phyloP scores from a whole-genome alignment of 2,329 filamentous ascomycete genomes.

The Xylariaceae sp. region DNA sequence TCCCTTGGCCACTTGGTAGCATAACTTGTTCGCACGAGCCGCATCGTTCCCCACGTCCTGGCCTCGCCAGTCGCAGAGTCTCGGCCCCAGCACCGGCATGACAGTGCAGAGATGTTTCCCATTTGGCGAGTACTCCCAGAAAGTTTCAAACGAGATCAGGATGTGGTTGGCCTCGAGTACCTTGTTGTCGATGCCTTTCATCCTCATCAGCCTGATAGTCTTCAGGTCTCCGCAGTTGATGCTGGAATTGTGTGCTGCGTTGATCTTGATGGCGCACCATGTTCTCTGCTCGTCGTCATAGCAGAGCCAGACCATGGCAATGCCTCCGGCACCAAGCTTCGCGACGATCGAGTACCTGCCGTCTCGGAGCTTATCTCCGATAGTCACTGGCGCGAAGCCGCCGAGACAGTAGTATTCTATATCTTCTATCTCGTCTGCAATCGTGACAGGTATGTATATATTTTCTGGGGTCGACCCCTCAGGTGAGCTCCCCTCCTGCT shows the following conservation, averaged over 20 bases:
- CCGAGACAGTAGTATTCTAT: background rate
- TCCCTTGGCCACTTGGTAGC: constrained; percentile 10
- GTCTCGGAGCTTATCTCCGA: constrained; percentile 2
- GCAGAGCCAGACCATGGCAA: constrained; percentile 18
- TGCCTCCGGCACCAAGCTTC: constrained; percentile 15
- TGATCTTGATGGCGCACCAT: constrained; percentile 17
- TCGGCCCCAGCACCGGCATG: constrained; percentile 13
- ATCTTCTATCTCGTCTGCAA: constrained; percentile 1
- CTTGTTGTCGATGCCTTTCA: background rate
- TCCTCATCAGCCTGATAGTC: background rate
- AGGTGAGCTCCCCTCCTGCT: too few species aligned
- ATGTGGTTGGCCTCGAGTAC: constrained; percentile 10
- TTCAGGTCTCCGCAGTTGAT: constrained; percentile 8
- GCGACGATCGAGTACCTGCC: constrained; percentile 11
- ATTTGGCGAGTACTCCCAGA: constrained; percentile 14
- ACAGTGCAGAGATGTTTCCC: constrained; percentile 15
- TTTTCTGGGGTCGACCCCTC: too few species aligned
- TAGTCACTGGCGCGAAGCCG: background rate
- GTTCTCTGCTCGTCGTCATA: constrained; percentile 8
- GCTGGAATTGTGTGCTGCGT: constrained; percentile 5
- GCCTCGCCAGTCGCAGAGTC: constrained; percentile 3
- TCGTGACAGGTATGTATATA: background rate
- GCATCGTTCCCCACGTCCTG: constrained; percentile 1
- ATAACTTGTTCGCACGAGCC: constrained; percentile 1
- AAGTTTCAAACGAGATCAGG: constrained; percentile 5